Evolutionary conservation across 306 rosid genomes (phyloP), one percentile per base, ranked within the genome.

Genomic region (Carpinus fangiana): DNA sequence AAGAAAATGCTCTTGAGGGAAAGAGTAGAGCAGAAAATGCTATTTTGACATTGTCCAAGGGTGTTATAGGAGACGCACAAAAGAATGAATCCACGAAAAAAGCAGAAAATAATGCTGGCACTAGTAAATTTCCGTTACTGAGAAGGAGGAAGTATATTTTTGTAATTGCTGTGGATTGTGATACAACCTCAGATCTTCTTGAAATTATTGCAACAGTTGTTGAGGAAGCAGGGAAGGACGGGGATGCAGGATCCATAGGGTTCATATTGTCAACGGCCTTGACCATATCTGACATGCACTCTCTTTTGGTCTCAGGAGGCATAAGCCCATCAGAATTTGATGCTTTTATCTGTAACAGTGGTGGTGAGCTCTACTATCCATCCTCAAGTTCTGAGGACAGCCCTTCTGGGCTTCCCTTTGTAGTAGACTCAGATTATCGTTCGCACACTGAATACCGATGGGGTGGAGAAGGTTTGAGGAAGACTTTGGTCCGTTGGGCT

Each of bases 381-480:
- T 83, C 89, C 28, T 76, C 81, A 36, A 85, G 59, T 78, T 50
- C 81, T 0, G 88, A 81, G 53, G 86, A 83, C 53, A 76, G 84
- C 79, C 86, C 87, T 72, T 70, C 87, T 23, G 87, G 90, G 68
- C 87, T 87, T 87, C 88, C 91, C 53, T 85, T 68, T 72, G 81
- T 83, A 34, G 87, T 76, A 13, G 91, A 85, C 82, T 70, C 79
- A 8, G 87, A 88, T 76, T 88, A 88, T 80, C 83, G 76, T 36
- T 83, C 80, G 56, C 91, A 88, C 76, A 88, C 76, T 73, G 87
- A 83, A 55, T 88, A 85, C 70, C 80, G 89, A 12, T 85, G 91
- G 91, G 91, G 91, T 45, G 91, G 87, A 75, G 87, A 88, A 71
- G 86, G 81, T 62, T 72, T 88, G 79, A 85, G 86, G 81, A 88